phyloP scores from a whole-genome alignment of 306 rosid species.

The Bauhinia variegata region DNA sequence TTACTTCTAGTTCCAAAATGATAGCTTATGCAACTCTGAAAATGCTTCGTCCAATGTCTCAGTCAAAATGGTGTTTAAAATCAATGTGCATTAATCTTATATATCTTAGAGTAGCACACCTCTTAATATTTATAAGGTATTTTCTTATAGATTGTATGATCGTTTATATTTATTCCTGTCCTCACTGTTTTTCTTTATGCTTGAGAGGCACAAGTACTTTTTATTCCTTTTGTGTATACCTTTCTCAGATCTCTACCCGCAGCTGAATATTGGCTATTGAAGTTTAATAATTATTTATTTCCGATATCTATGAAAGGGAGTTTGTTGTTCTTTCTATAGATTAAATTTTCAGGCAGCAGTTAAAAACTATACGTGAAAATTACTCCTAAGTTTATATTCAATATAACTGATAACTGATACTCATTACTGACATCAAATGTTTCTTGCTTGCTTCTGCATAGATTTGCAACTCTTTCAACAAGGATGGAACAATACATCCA shows the following conservation, averaged over 20 bases:
- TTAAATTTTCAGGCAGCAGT: neutral
- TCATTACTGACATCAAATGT: slow-evolving; percentile 11
- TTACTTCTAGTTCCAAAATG: slow-evolving; percentile 8
- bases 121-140: too few species aligned
- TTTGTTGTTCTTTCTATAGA: too few species aligned
- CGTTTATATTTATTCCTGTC: too few species aligned
- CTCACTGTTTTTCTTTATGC: too few species aligned
- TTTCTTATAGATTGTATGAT: too few species aligned
- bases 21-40: neutral
- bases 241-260: too few species aligned
- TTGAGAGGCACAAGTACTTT: too few species aligned
- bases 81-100: too few species aligned
- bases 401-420: slow-evolving; percentile 2
- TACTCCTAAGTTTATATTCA: neutral
- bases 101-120: too few species aligned
- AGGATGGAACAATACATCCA: slow-evolving; percentile 93
- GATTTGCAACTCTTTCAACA: slow-evolving; percentile 97
- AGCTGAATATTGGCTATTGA: neutral
- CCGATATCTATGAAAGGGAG: too few species aligned
- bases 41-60: neutral
- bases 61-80: too few species aligned
- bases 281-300: neutral
- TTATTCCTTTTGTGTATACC: too few species aligned
- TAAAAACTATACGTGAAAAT: neutral
- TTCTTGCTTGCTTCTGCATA: slow-evolving; percentile 39